Conservation (phyloP, 169 alveolate species). For the Plasmodium gonderi region DNA sequence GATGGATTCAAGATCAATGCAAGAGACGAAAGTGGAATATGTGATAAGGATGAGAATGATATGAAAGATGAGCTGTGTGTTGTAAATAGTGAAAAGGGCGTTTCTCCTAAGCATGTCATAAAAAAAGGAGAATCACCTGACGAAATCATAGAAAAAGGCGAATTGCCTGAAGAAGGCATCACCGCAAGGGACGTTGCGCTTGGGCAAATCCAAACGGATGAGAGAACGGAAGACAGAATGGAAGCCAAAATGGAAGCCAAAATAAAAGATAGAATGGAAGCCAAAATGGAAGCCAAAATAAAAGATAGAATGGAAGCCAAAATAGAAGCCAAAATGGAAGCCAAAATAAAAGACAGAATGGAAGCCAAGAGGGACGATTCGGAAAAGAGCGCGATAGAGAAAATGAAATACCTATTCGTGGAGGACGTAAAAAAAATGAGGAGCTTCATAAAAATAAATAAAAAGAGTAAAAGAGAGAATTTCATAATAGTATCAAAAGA, state of each 20-base stretch:
- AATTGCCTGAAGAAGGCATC: neutral
- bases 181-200: neutral
- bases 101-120: neutral
- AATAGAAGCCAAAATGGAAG: neutral
- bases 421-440: slow-evolving; percentile 55
- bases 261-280: neutral
- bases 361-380: neutral
- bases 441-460: slow-evolving; percentile 55
- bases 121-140: neutral
- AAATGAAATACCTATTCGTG: slow-evolving; percentile 10
- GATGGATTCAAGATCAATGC: too few relatives aligned
- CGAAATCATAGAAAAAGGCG: neutral
- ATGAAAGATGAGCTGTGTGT: too few relatives aligned
- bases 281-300: neutral
- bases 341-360: neutral
- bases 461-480: slow-evolving; percentile 41
- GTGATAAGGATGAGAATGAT: too few relatives aligned
- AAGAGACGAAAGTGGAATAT: too few relatives aligned
- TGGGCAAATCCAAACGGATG: neutral
- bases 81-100: neutral
- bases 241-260: too few relatives aligned
- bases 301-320: neutral
- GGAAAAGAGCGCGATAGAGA: neutral
- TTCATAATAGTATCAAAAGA: slow-evolving; percentile 19
- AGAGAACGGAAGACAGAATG: neutral